phyloP scores from a whole-genome alignment of 345 rosid genomes.

The Eucalyptus globulus region DNA sequence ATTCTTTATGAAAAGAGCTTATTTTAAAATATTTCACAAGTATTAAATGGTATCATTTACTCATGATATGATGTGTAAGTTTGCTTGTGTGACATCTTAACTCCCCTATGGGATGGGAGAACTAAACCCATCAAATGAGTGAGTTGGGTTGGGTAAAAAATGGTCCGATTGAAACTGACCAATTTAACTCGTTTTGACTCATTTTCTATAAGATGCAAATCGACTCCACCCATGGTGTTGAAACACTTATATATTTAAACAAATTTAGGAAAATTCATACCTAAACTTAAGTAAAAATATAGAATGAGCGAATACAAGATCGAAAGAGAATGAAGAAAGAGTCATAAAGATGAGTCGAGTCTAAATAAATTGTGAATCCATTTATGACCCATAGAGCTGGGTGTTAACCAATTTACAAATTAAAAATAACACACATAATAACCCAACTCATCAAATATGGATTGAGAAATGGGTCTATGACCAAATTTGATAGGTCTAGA shows the following conservation, averaged over 20 bases:
- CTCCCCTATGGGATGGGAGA: background rate
- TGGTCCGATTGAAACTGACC: background rate
- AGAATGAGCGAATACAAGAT: background rate
- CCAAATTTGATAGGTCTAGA: background rate
- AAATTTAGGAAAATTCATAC: background rate
- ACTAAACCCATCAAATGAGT: background rate
- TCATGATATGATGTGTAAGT: background rate
- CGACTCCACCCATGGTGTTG: background rate
- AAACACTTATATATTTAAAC: background rate
- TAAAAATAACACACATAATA: background rate
- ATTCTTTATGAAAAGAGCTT: background rate
- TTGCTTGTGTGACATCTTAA: background rate
- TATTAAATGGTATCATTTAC: background rate
- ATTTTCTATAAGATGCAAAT: background rate
- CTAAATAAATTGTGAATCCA: background rate
- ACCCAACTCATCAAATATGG: background rate
- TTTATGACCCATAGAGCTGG: background rate
- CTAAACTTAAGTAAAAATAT: background rate
- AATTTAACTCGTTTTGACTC: background rate
- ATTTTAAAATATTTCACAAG: background rate
- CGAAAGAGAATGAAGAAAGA: background rate
- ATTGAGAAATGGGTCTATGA: background rate
- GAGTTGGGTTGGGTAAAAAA: background rate
- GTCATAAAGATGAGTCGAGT: background rate
- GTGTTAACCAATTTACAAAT: no score